These are phyloP conservation scores for Geotrichum australiense DNA, from an alignment of 1,139 yeast genomes.

Conservation along the genomic window DNA sequence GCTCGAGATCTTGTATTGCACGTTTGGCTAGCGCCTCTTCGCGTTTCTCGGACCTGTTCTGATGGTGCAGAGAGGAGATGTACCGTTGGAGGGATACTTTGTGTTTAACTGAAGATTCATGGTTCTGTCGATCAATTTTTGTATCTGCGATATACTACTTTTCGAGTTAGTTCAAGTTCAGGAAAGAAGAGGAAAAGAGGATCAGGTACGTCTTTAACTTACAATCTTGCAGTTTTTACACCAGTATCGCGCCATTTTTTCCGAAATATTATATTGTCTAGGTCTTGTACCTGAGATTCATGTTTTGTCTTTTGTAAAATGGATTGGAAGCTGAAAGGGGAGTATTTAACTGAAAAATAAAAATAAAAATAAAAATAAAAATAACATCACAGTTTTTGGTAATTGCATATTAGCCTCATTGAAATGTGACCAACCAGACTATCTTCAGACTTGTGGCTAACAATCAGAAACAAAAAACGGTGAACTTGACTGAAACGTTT, in stretches of 20 bases:
- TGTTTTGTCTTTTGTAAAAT: neutral
- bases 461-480: no score
- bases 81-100: slow-evolving; percentile 29
- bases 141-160: slow-evolving; percentile 44
- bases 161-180: slow-evolving; percentile 9
- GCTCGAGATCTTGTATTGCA: slow-evolving; percentile 23
- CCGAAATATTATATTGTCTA: no score
- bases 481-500: no score
- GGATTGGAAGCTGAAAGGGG: neutral
- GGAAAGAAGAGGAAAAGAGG: slow-evolving; percentile 1
- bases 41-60: slow-evolving; percentile 27
- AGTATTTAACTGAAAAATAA: slow-evolving; percentile 1
- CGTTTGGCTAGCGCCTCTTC: slow-evolving; percentile 25
- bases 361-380: no score
- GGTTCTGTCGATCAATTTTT: slow-evolving; percentile 35
- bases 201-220: slow-evolving; percentile 22
- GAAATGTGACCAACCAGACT: no score
- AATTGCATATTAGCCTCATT: no score
- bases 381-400: no score
- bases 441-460: no score
- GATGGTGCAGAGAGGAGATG: slow-evolving; percentile 32
- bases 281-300: no score
- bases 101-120: slow-evolving; percentile 38
- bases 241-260: slow-evolving; percentile 37
- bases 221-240: slow-evolving; percentile 28